These are phyloP conservation scores for Corrigiola litoralis DNA, from an alignment of 179 eudicot species.

Conservation along the genomic window DNA sequence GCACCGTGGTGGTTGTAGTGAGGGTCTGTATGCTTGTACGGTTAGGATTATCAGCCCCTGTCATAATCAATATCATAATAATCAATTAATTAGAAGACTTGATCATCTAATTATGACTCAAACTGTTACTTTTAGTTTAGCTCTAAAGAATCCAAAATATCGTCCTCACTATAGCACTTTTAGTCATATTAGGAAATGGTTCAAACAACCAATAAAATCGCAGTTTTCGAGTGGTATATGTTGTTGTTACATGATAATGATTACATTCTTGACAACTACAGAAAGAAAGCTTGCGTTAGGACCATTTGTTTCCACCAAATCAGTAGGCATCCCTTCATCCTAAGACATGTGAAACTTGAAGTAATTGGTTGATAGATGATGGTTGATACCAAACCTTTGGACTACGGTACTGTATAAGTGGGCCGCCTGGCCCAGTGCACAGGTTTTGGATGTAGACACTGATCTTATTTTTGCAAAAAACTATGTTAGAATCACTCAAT, in stretches of 20 bases:
- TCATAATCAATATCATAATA: background rate
- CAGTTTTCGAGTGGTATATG: background rate
- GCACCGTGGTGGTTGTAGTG: slow-evolving; percentile 60
- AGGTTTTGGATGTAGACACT: background rate
- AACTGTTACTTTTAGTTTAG: background rate
- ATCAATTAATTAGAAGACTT: background rate
- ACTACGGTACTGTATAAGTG: slow-evolving; percentile 10
- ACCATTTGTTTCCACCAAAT: background rate
- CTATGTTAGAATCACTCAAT: slow-evolving; percentile 24
- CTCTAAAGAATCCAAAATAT: background rate
- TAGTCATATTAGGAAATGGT: background rate
- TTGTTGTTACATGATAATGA: background rate
- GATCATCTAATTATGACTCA: too few species aligned
- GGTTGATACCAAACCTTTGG: slow-evolving; percentile 9
- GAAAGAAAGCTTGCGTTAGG: background rate
- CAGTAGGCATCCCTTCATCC: slow-evolving; percentile 2
- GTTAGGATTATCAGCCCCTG: slow-evolving; percentile 58
- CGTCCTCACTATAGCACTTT: background rate
- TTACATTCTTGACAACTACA: background rate
- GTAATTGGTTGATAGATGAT: slow-evolving; percentile 7
- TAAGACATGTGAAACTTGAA: background rate
- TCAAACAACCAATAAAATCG: background rate
- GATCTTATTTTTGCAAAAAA: background rate
- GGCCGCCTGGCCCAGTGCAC: slow-evolving; percentile 17
- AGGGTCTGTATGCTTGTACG: slow-evolving; percentile 58